These are phyloP conservation scores for Lecanicillium sp. DNA, from an alignment of 2,329 filamentous ascomycete species.

Conservation along the genomic window DNA sequence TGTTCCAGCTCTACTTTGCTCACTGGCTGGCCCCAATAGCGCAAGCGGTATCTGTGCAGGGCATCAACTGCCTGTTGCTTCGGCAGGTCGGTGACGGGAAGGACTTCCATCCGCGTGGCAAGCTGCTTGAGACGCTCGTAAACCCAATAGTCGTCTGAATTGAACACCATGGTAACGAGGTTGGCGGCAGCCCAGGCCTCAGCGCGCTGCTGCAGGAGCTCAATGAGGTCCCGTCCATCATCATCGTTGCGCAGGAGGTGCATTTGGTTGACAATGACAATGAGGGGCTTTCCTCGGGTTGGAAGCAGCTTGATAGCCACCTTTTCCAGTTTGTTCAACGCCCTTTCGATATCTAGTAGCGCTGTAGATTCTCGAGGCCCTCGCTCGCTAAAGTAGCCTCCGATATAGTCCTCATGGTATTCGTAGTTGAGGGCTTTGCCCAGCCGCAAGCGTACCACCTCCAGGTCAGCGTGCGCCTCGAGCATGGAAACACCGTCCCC, in stretches of 20 bases:
- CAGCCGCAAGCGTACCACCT: slow-evolving; percentile 88
- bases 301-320: slow-evolving; percentile 69
- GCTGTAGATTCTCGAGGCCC: slow-evolving; percentile 89
- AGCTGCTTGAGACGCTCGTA: slow-evolving; percentile 91
- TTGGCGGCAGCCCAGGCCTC: slow-evolving; percentile 94
- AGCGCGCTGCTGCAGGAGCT: slow-evolving; percentile 89
- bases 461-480: slow-evolving; percentile 88
- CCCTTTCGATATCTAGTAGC: slow-evolving; percentile 88
- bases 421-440: slow-evolving; percentile 95
- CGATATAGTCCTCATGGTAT: slow-evolving; percentile 96
- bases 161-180: slow-evolving; percentile 87
- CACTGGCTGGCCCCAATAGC: slow-evolving; percentile 62
- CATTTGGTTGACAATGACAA: slow-evolving; percentile 92
- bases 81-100: slow-evolving; percentile 75
- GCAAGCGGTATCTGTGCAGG: slow-evolving; percentile 69
- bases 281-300: slow-evolving; percentile 57
- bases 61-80: slow-evolving; percentile 72
- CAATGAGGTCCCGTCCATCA: slow-evolving; percentile 85
- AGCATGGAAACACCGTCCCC: slow-evolving; percentile 91
- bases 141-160: slow-evolving; percentile 97
- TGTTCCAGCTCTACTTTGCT: slow-evolving; percentile 54
- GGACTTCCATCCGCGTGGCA: slow-evolving; percentile 89
- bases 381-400: slow-evolving; percentile 88
- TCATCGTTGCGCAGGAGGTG: slow-evolving; percentile 89
- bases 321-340: slow-evolving; percentile 97